Percentiles rank a stretch among this genome's conserved stretches.
These are phyloP conservation scores for Dioscorea alata DNA, from an alignment of 106 monocot genomes.

Conservation along the genomic window DNA sequence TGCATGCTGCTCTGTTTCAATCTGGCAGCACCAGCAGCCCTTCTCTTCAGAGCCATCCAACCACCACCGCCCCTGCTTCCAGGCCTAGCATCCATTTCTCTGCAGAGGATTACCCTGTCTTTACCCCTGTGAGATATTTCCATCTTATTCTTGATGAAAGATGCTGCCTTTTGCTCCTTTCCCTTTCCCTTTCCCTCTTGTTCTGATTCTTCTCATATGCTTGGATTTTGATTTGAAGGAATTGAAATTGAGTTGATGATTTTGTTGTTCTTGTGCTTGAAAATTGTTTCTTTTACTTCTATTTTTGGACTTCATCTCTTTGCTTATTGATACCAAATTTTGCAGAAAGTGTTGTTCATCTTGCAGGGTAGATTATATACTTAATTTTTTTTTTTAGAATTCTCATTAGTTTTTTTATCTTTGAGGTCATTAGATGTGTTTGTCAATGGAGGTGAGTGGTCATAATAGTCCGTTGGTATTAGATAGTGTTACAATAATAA, in stretches of 20 bases:
- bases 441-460: no score
- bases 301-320: background rate
- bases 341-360: background rate
- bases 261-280: no score
- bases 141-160: background rate
- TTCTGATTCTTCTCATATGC: background rate
- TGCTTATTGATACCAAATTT: background rate
- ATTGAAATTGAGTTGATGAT: background rate
- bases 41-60: constrained; percentile 27
- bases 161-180: background rate
- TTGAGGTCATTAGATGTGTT: background rate
- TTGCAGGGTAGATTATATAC: background rate
- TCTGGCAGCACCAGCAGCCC: constrained; percentile 24
- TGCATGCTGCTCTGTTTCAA: constrained; percentile 75
- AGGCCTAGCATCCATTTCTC: constrained; percentile 31
- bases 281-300: background rate
- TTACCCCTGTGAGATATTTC: constrained; percentile 63
- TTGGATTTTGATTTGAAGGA: background rate
- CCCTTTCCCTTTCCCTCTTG: background rate
- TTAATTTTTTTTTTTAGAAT: background rate
- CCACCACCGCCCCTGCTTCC: constrained; percentile 41
- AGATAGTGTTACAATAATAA: background rate
- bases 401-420: background rate
- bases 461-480: background rate
- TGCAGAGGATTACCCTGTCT: constrained; percentile 87